Evolutionary conservation across 2,329 filamentous ascomycete genomes (phyloP), one percentile per base, ranked within the genome.

Genomic region (Exophiala oligosperma): DNA sequence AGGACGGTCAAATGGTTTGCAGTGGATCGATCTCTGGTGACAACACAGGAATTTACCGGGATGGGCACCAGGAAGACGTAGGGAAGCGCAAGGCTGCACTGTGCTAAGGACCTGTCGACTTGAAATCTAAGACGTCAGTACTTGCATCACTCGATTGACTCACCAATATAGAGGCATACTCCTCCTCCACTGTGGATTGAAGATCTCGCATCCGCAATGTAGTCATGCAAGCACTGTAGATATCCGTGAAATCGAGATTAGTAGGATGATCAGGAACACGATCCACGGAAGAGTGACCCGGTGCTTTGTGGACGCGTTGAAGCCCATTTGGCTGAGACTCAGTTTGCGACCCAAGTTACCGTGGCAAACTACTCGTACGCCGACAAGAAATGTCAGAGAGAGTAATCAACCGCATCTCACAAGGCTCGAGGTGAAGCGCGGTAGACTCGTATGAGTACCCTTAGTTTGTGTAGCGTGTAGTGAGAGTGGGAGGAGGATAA

Each of bases 51-150:
- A 40, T 14, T 44, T 47, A 28, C 26, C 40, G 40, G 9, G 21
- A 3, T 26, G 32, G 24, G 23, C 23, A 14, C n/a, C 3, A 26
- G 4, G n/a, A 17, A 54, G 26, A 26, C 6, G 14, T n/a, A 47
- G 21, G 9, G 46, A 28, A 40, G 8, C 46, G 14, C 55, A 53
- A 57, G 55, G 55, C 55, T 57, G 50, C 24, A 23, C 48, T 32
- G 29, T 35, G 40, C 21, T 43, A 14, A 43, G 41, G 41, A 11
- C 11, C 40, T 23, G 40, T 7, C 40, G 40, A 23, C n/a, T 3
- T 43, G 12, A 47, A 60, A 40, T 60, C 57, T 37, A 56, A 49
- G 57, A 60, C 57, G 57, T 60, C 57, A 60, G 54, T 17, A 60
- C 24, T 26, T 41, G 4, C n/a, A 43, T 3, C 46, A 6, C 9